These are phyloP conservation scores for Golubevia pallescens DNA, from an alignment of 1,284 basidiomycete species.

Conservation along the genomic window DNA sequence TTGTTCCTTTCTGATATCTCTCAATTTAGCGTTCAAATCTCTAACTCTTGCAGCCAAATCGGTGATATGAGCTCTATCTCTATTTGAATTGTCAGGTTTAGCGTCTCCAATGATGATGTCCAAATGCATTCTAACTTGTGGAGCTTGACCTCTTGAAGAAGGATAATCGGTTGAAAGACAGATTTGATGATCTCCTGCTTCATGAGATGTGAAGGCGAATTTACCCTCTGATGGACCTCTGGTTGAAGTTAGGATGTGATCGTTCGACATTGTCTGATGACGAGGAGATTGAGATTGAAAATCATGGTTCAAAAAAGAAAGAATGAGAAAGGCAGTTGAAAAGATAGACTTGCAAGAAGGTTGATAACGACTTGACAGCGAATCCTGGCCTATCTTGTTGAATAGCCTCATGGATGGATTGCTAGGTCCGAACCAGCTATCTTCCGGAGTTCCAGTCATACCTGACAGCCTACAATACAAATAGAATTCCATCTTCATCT, in stretches of 20 bases:
- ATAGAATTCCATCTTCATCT: conserved; percentile 65
- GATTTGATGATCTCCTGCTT: conserved; percentile 94
- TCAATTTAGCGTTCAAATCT: conserved; percentile 89
- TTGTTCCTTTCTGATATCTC: conserved; percentile 92
- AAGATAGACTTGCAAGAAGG: neutral
- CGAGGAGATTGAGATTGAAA: too few relatives aligned
- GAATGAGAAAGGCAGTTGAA: conserved; percentile 10
- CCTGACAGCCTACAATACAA: conserved; percentile 21
- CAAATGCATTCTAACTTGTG: conserved; percentile 91
- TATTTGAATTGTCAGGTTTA: conserved; percentile 71
- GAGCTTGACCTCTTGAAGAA: conserved; percentile 80
- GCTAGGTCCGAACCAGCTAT: too few relatives aligned
- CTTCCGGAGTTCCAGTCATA: too few relatives aligned
- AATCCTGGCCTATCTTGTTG: too few relatives aligned
- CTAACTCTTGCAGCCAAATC: conserved; percentile 84
- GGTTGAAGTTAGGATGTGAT: conserved; percentile 73
- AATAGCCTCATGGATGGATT: too few relatives aligned
- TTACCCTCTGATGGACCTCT: conserved; percentile 85
- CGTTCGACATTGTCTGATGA: conserved; percentile 27
- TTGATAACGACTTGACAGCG: too few relatives aligned
- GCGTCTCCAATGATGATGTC: conserved; percentile 88
- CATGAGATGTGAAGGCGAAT: conserved; percentile 97
- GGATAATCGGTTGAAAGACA: conserved; percentile 87
- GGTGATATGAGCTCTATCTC: conserved; percentile 72
- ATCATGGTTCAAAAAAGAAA: neutral